Conservation (phyloP, 208 protist species). For the Trypanosomatidae sp. region DNA sequence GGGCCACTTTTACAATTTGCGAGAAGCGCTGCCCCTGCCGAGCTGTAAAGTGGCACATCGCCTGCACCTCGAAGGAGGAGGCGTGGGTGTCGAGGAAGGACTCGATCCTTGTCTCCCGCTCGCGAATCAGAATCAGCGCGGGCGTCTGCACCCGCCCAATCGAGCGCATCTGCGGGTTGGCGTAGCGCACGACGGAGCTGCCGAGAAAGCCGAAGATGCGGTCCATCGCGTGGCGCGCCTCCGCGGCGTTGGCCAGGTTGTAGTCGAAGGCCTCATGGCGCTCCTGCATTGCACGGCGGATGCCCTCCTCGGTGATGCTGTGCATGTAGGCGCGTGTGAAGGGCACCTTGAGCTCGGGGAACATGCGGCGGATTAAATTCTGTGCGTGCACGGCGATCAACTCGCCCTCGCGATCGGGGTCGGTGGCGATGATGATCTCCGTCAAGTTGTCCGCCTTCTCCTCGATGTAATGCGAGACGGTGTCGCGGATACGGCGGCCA, state of each 20-base stretch:
- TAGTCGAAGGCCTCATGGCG: slow-evolving; percentile 70
- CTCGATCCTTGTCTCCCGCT: slow-evolving; percentile 69
- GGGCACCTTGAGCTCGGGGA: slow-evolving; percentile 74
- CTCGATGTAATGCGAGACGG: slow-evolving; percentile 72
- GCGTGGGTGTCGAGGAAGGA: slow-evolving; percentile 64
- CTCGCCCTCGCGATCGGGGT: slow-evolving; percentile 91
- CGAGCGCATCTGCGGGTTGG: slow-evolving; percentile 87
- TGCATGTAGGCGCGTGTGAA: slow-evolving; percentile 92
- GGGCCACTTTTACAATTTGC: slow-evolving; percentile 59
- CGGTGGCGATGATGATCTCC: slow-evolving; percentile 92
- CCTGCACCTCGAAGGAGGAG: slow-evolving; percentile 47
- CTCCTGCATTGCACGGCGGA: slow-evolving; percentile 75
- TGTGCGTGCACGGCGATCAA: slow-evolving; percentile 91
- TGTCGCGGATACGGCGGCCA: slow-evolving; percentile 77
- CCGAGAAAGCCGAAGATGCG: slow-evolving; percentile 91
- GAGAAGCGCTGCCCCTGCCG: slow-evolving; percentile 37
- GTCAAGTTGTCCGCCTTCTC: slow-evolving; percentile 74
- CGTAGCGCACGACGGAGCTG: slow-evolving; percentile 85
- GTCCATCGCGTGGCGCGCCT: slow-evolving; percentile 91
- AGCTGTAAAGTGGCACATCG: slow-evolving; percentile 61
- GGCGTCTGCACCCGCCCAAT: slow-evolving; percentile 92
- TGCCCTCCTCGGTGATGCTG: slow-evolving; percentile 88
- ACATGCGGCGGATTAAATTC: slow-evolving; percentile 71
- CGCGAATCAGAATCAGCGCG: slow-evolving; percentile 81
- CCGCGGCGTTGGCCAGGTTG: slow-evolving; percentile 83